A percentile compares a stretch with the other conserved stretches of the same genome.
Evolutionary conservation across 768 basidiomycete species (phyloP).

Genomic region (Lentinula guzmanii): DNA sequence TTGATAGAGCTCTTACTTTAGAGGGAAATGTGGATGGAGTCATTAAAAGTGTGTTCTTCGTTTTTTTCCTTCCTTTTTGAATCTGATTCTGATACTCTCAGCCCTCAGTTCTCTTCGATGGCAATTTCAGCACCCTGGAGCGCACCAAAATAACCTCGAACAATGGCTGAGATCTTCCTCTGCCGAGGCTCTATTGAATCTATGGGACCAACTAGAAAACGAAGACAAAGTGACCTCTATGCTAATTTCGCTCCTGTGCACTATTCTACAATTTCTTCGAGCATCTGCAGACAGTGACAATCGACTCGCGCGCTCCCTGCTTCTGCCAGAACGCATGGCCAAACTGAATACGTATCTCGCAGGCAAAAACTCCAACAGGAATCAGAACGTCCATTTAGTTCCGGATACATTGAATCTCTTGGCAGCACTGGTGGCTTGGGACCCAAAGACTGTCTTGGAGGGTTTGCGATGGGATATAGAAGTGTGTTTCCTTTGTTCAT

Average conservation of each 20-base stretch:
- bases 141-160: background rate
- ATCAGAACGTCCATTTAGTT: background rate
- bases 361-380: background rate
- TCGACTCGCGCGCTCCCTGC: background rate
- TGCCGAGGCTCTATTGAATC: background rate
- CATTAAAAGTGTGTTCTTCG: background rate
- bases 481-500: background rate
- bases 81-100: conserved; percentile 1
- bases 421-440: background rate
- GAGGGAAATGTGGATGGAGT: background rate
- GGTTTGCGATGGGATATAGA: background rate
- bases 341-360: background rate
- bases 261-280: background rate
- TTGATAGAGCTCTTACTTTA: background rate
- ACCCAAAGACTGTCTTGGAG: background rate
- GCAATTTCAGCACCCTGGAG: background rate
- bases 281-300: background rate
- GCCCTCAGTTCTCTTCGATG: background rate
- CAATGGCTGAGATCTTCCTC: background rate
- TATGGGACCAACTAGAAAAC: conserved; percentile 1
- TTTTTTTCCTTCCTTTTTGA: background rate
- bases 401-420: background rate
- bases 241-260: background rate
- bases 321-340: background rate
- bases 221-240: background rate